Percentiles rank a stretch among this genome's conserved stretches.
Evolutionary conservation across 2,329 filamentous ascomycete species (phyloP).

Genomic region (Microcyclospora tardicrescens): DNA sequence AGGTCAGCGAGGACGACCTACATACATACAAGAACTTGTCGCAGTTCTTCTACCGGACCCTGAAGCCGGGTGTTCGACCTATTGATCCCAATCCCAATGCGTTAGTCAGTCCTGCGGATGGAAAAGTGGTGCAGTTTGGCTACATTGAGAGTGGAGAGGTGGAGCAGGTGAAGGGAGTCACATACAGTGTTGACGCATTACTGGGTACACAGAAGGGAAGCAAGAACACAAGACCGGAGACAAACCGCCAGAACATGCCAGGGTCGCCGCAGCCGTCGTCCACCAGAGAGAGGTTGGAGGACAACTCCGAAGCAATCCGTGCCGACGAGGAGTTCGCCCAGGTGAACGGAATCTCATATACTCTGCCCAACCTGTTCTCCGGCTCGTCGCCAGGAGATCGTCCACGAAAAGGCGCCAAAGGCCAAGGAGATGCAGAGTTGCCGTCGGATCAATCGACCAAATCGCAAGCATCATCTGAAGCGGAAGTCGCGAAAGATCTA

Average conservation of each 20-base stretch:
- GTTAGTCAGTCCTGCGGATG: conserved; percentile 78
- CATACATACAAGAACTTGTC: conserved; percentile 85
- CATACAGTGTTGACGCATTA: conserved; percentile 87
- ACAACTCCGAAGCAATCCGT: conserved; percentile 50
- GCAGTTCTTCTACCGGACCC: conserved; percentile 88
- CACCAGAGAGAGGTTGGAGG: conserved; percentile 27
- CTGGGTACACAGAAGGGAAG: conserved; percentile 45
- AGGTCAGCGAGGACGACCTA: conserved; percentile 79
- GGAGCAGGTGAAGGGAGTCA: conserved; percentile 98
- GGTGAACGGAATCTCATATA: conserved; percentile 93
- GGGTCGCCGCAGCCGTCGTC: conserved; percentile 23
- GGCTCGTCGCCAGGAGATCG: conserved; percentile 9
- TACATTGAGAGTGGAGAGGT: conserved; percentile 87
- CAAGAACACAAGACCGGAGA: conserved; percentile 25
- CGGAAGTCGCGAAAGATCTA: conserved; percentile 72
- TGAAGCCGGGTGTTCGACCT: conserved; percentile 79
- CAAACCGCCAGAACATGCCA: conserved; percentile 23
- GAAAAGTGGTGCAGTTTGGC: conserved; percentile 81
- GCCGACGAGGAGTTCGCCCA: conserved; percentile 85
- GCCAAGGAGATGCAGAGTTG: conserved; percentile 23
- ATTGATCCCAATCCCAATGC: conserved; percentile 70
- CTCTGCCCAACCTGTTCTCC: conserved; percentile 73
- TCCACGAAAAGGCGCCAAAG: conserved; percentile 23
- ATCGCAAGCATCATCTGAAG: conserved; percentile 58
- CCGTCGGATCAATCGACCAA: conserved; percentile 55